Conservation (phyloP, 208 protist species). For the Trypanosomatidae sp. region DNA sequence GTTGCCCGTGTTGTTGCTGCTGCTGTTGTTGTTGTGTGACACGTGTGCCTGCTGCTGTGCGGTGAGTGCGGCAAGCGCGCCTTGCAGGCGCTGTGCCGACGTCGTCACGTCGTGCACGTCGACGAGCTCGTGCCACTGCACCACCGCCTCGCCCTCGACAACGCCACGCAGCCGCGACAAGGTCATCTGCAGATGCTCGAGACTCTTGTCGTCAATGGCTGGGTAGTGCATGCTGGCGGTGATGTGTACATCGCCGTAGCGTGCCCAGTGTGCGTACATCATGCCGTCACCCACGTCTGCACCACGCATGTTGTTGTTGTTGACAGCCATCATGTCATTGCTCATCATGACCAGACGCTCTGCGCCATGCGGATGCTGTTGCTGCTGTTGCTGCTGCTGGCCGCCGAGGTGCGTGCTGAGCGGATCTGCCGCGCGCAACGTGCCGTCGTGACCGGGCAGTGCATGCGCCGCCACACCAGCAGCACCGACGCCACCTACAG, state of each 20-base stretch:
- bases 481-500: neutral
- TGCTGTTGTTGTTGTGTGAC: neutral
- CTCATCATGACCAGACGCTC: too few relatives aligned
- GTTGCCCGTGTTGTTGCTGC: neutral
- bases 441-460: too few relatives aligned
- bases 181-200: conserved; percentile 16
- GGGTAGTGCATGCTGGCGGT: conserved; percentile 6
- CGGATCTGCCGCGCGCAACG: too few relatives aligned
- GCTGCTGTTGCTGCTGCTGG: too few relatives aligned
- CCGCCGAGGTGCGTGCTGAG: too few relatives aligned
- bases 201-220: conserved; percentile 6
- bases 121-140: conserved; percentile 17
- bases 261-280: too few relatives aligned
- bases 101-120: conserved; percentile 4
- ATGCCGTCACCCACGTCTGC: too few relatives aligned
- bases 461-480: too few relatives aligned
- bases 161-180: conserved; percentile 13
- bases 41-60: neutral
- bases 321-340: too few relatives aligned
- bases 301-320: too few relatives aligned
- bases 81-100: too few relatives aligned
- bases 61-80: neutral
- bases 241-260: conserved; percentile 6
- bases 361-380: too few relatives aligned
- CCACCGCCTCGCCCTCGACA: conserved; percentile 8